A percentile compares a stretch with the other conserved stretches of the same genome.
phyloP scores from a whole-genome alignment of 306 rosid species.

The Fragaria vesca region DNA sequence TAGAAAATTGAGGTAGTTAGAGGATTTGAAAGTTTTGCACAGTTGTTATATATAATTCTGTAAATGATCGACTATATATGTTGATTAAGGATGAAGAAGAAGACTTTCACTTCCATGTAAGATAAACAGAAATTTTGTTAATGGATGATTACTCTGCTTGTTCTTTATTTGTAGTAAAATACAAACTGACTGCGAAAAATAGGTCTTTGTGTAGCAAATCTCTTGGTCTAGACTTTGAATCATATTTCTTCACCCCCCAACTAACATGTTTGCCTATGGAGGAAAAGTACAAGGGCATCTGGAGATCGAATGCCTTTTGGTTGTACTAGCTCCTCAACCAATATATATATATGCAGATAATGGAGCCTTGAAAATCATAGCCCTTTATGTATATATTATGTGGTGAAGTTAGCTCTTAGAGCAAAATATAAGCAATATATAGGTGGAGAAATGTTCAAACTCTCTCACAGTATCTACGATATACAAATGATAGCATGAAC shows the following conservation, averaged over 20 bases:
- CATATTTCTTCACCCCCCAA: background rate
- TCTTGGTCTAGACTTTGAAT: background rate
- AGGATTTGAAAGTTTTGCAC: conserved; percentile 7
- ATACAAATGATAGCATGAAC: background rate
- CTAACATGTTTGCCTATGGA: background rate
- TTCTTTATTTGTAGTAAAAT: background rate
- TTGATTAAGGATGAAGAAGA: background rate
- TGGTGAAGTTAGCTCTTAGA: background rate
- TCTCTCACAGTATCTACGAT: background rate
- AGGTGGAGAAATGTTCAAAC: background rate
- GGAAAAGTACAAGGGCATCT: background rate
- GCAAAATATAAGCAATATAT: background rate
- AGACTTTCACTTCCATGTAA: background rate
- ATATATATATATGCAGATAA: background rate
- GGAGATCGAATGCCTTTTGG: background rate
- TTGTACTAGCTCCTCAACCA: background rate
- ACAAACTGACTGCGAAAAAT: background rate
- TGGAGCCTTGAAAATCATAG: background rate
- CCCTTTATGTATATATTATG: background rate
- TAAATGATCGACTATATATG: background rate
- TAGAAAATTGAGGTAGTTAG: conserved; percentile 2
- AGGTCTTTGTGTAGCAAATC: background rate
- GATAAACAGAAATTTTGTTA: background rate
- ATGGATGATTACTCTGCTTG: background rate
- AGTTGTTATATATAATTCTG: conserved; percentile 2